These are phyloP conservation scores for Novymonas esmeraldas DNA, from an alignment of 208 protist genomes.

Conservation along the genomic window DNA sequence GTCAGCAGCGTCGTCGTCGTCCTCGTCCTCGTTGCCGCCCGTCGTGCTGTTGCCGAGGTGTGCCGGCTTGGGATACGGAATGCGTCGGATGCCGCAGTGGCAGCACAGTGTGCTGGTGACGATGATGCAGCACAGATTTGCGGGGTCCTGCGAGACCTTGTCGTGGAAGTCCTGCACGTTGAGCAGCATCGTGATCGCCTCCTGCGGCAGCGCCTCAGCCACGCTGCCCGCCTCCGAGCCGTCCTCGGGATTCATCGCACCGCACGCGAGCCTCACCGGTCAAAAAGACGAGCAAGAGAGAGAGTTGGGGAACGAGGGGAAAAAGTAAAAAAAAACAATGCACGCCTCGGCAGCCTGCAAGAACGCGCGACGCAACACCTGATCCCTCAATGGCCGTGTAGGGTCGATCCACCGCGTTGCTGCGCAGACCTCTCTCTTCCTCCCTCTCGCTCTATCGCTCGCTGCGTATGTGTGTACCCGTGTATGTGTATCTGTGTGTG, in stretches of 20 bases:
- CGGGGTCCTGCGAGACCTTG: constrained; percentile 51
- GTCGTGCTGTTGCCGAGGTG: neutral
- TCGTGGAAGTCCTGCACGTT: constrained; percentile 71
- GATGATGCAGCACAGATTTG: constrained; percentile 74
- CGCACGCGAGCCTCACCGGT: neutral
- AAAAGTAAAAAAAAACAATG: no score
- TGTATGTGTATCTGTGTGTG: neutral
- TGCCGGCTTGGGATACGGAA: constrained; percentile 47
- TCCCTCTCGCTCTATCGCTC: neutral
- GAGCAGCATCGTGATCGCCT: constrained; percentile 63
- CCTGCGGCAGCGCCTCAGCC: constrained; percentile 31
- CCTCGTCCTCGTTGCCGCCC: constrained; percentile 8
- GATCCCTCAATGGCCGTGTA: no score
- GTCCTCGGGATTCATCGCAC: constrained; percentile 11
- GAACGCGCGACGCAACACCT: no score
- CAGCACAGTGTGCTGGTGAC: constrained; percentile 81
- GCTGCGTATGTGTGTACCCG: no score
- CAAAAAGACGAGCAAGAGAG: neutral
- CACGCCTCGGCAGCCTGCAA: no score
- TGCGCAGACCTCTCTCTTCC: no score
- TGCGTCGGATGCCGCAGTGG: constrained; percentile 59
- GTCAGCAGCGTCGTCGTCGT: constrained; percentile 24
- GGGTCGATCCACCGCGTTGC: no score
- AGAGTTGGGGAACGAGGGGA: no score
- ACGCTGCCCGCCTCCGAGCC: constrained; percentile 25